Base-by-base conservation (phyloP, 768 basidiomycete species). In the Termitomyces sp. region DNA sequence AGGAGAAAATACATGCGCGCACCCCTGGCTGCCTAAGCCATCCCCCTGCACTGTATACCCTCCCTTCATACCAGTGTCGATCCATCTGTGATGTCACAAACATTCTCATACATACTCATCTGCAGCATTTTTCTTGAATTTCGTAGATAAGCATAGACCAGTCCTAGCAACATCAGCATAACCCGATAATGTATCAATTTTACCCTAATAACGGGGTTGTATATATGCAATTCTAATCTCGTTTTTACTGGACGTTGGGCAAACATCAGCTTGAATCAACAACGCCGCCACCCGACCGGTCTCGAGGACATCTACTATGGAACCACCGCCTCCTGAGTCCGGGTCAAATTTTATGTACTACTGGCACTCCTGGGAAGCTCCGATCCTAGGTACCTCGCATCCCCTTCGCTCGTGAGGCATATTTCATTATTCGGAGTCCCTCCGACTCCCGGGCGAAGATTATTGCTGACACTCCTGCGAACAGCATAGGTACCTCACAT, bases 1-100 rank as follows among this genome's bases (percentile, higher is more conserved):
- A 80, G 97, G 64, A 83, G 97, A 68, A 93, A 89, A 70, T 99
- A 99, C 73, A 72, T 77, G 56, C 70, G 74, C 39, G 76, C 78
- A 23, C 77, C 78, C 31, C 35, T 70, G 18, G 75, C 70, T 57
- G 75, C 70, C 56, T 76, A 61, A 71, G 48, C 42, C 44, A 13
- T 23, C 15, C 7, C 22, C 22, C 20, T n/a, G 15, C 32, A 41
- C n/a, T 35, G 35, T 53, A 51, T 66, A 63, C 59, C 58, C 48
- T 23, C 52, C 45, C 54, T 48, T 53, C 12, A 56, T 60, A 47
- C 56, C 56, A 50, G 18, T 35, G 23, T 33, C 46, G 22, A 58
- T 54, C 25, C 49, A 53, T 35, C 44, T 5, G 13, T n/a, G 46
- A 25, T 40, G 36, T 35, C 23, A n/a, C n/a, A n/a, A n/a, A n/a